phyloP scores from a whole-genome alignment of 169 alveolate species.

The Plasmodium malariae region DNA sequence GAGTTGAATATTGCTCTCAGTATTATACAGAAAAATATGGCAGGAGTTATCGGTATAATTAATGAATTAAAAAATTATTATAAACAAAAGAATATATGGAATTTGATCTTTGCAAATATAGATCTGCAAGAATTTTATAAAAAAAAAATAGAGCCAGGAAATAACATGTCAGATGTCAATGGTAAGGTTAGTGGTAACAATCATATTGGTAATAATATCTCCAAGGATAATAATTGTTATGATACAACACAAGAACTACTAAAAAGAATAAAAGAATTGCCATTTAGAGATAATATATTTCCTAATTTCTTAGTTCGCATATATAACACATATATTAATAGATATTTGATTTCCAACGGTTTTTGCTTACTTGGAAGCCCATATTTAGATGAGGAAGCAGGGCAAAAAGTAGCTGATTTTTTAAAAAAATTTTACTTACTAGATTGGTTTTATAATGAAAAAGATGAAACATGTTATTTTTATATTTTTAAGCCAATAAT shows the following conservation, averaged over 20 bases:
- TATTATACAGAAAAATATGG: constrained; percentile 15
- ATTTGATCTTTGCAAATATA: constrained; percentile 19
- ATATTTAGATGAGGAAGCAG: constrained; percentile 43
- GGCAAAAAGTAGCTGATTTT: constrained; percentile 39
- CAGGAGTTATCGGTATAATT: not conserved
- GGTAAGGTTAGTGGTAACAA: not conserved
- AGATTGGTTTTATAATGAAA: constrained; percentile 47
- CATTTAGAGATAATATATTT: not conserved
- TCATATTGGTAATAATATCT: not conserved
- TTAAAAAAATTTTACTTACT: constrained; percentile 45
- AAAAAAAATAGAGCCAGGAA: not conserved
- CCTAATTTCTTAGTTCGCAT: constrained; percentile 30
- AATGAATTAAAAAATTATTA: constrained; percentile 8
- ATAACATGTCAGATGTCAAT: not conserved
- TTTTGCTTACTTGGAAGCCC: constrained; percentile 59
- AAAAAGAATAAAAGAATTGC: not conserved
- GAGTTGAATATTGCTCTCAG: constrained; percentile 27
- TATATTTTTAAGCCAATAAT: constrained; percentile 28
- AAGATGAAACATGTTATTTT: constrained; percentile 66
- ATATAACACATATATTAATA: constrained; percentile 39
- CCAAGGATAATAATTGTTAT: not conserved
- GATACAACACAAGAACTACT: not conserved
- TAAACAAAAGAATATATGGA: constrained; percentile 22
- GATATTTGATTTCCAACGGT: constrained; percentile 21
- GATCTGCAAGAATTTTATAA: not conserved